Evolutionary conservation across 495 filamentous ascomycete genomes (phyloP).

Genomic region (Pyronema domesticum): DNA sequence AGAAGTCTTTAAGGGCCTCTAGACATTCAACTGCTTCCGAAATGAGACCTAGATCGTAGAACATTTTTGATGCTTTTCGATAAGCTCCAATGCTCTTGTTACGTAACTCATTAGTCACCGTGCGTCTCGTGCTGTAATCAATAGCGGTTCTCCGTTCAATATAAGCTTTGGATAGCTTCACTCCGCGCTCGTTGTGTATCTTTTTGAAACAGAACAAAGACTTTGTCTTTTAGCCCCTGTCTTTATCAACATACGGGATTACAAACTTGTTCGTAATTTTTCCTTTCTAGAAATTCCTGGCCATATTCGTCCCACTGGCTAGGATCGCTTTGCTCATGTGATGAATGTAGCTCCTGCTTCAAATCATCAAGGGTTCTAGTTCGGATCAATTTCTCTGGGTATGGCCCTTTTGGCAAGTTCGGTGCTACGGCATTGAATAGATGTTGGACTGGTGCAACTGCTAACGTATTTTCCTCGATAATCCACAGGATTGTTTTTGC

Average conservation of each 20-base stretch:
- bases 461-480: not conserved
- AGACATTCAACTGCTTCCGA: not conserved
- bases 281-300: not conserved
- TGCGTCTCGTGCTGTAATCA: not conserved
- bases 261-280: not conserved
- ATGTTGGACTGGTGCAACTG: not conserved
- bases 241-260: not conserved
- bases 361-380: not conserved
- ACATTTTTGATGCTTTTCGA: not conserved
- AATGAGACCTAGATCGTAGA: not conserved
- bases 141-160: not conserved
- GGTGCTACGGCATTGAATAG: not conserved
- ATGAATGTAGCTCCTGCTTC: not conserved
- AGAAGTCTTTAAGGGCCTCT: not conserved
- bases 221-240: not conserved
- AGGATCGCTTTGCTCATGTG: not conserved
- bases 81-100: not conserved
- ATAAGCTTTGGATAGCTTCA: not conserved
- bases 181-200: not conserved
- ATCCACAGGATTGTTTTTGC: not conserved
- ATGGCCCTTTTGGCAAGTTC: not conserved
- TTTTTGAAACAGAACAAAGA: not conserved
- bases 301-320: not conserved
- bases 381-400: not conserved
- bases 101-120: too few relatives aligned